Evolutionary conservation across 768 basidiomycete species (phyloP), one percentile per base, ranked within the genome.

Genomic region (Termitomyces sp.): DNA sequence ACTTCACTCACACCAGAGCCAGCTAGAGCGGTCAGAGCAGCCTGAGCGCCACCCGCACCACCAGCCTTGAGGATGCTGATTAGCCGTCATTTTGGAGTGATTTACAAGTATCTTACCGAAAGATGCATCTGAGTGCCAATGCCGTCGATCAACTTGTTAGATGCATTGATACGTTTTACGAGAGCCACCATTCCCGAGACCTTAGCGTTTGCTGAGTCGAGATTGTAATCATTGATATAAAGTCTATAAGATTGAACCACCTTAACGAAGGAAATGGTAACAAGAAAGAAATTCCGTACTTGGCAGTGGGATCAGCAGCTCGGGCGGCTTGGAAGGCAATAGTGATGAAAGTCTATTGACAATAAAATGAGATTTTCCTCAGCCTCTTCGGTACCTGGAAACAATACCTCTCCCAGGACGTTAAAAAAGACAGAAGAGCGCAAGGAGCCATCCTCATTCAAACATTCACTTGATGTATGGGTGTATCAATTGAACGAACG

Each of bases 91-190:
- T 34, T n/a, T n/a, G 8, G 28, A 7, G 19, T 37, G 2, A 37
- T 11, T 43, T 42, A 12, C 28, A 43, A 19, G 21, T 12, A 32
- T 59, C 60, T 6, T 58, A 67, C 65, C 48, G 51, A 59, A 19
- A 79, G 66, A 61, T 81, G 79, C 65, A 71, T 72, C 58, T 80
- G 79, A 7, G 79, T 77, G 48, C 78, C 79, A 57, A 80, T 76
- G 45, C 77, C 78, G 57, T 81, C 78, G 60, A 81, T 77, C 38
- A 75, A 62, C 55, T 70, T 69, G 22, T 66, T 68, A 45, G 62
- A 64, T 53, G 65, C 59, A 63, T 75, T 77, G 62, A 75, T 59
- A 28, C 68, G 64, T 54, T 73, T 73, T 32, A 77, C 72, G 43
- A 78, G 66, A 35, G 66, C 66, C 41, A 76, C 71, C 60, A 75